Base-by-base conservation (phyloP, 345 rosid genomes). In the Rhizophora apiculata region DNA sequence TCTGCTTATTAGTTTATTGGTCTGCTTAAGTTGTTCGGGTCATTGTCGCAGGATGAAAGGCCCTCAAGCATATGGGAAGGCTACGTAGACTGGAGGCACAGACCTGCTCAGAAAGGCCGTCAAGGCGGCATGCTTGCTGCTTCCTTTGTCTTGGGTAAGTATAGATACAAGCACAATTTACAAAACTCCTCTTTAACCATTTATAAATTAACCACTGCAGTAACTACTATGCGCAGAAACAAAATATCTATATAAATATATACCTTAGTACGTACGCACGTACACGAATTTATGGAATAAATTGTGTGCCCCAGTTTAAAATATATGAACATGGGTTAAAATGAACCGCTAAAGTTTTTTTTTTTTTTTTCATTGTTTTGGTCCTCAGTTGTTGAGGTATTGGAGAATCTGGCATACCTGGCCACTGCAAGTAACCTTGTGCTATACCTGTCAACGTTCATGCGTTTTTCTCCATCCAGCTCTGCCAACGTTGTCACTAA, bases 401-500 rank as follows among this genome's bases (percentile, higher is more conserved):
- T 89, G 82, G 97, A 93, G 88, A 93, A 91, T 71, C 85, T 91
- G 27, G 98, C 98, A 62, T 93, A 70, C 81, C 88, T 89, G 70
- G 94, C 96, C 31, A 88, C 84, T 81, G 97, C 98, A 49, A 93
- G 98, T 83, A 93, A 93, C 80, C 89, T 90, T 60, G 97, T 93
- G 73, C 80, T 91, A 26, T 93, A 92, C 79, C 78, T 88, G 34
- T 78, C 91, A 6, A 88, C 75, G 63, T 85, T 86, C 73, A 88
- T 92, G 95, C 82, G 81, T 66, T 91, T 84, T 79, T 82, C 97
- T n/a, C 96, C 91, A 22, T 88, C 97, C 2, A 84, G 70, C 73
- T 83, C 97, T 1, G 97, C 97, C 72, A 89, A 88, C 72, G 77
- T 82, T 5, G 97, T 93, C 34, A 93, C 97, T 65, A 80, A 87